These are phyloP conservation scores for Fusarium sp. DNA, from an alignment of 2,329 filamentous ascomycete species.

Conservation along the genomic window DNA sequence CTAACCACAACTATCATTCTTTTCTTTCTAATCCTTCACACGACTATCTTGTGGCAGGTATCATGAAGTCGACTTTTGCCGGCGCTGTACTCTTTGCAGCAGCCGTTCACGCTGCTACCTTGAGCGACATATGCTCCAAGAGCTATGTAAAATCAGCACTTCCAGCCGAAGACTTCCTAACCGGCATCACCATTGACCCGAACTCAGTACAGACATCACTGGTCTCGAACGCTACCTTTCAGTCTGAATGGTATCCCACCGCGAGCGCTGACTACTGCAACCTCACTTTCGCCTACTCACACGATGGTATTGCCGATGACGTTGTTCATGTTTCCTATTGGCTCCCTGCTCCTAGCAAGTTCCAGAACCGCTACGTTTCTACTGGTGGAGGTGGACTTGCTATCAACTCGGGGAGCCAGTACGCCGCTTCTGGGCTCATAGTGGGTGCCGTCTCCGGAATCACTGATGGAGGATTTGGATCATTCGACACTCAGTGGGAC, in stretches of 20 bases:
- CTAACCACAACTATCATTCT: not conserved
- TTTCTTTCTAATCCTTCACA: not conserved
- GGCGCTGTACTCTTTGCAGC: not conserved
- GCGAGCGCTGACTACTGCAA: conserved; percentile 49
- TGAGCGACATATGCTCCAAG: conserved; percentile 13
- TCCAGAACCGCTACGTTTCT: conserved; percentile 60
- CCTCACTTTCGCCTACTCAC: conserved; percentile 52
- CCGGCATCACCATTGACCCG: not conserved
- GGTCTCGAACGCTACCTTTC: conserved; percentile 6
- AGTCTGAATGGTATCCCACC: conserved; percentile 14
- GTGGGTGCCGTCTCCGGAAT: conserved; percentile 57
- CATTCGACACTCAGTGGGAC: conserved; percentile 54
- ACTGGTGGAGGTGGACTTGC: conserved; percentile 58
- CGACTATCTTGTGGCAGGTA: not conserved
- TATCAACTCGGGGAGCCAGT: conserved; percentile 21
- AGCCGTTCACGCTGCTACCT: not conserved
- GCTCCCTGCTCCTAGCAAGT: conserved; percentile 52
- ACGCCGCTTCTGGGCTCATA: conserved; percentile 53
- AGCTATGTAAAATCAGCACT: not conserved
- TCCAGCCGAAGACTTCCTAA: not conserved
- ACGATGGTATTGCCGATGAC: conserved; percentile 49
- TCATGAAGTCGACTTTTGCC: not conserved
- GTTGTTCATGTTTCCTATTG: conserved; percentile 50
- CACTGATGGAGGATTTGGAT: conserved; percentile 59
- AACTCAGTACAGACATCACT: not conserved